A percentile compares a stretch with the other conserved stretches of the same genome.
Evolutionary conservation across 2,329 filamentous ascomycete genomes (phyloP).

Genomic region (Penicillium sp.): DNA sequence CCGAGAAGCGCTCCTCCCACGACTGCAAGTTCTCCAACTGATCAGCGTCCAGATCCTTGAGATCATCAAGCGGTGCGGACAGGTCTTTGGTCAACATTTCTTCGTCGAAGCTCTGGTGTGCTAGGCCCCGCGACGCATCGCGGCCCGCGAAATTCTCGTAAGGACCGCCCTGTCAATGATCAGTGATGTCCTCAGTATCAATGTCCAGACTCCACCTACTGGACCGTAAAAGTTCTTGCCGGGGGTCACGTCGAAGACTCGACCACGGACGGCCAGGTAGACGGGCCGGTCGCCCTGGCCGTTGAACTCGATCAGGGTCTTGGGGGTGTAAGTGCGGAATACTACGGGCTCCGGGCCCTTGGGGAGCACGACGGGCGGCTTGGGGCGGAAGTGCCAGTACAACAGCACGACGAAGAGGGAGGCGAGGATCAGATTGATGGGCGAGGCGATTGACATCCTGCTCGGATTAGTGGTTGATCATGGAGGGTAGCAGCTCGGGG

Average conservation of each 20-base stretch:
- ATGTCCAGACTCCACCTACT: conserved; percentile 25
- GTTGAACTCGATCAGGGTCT: conserved; percentile 82
- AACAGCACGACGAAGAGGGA: conserved; percentile 56
- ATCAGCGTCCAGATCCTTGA: conserved; percentile 68
- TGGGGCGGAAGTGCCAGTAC: conserved; percentile 60
- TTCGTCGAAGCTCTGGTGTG: conserved; percentile 88
- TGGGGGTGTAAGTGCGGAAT: conserved; percentile 80
- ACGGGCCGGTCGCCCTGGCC: conserved; percentile 72
- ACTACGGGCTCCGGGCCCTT: conserved; percentile 65
- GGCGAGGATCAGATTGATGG: conserved; percentile 61
- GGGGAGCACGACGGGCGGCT: conserved; percentile 51
- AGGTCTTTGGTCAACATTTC: conserved; percentile 93
- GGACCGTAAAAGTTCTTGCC: conserved; percentile 96
- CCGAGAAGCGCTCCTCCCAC: conserved; percentile 90
- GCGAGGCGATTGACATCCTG: conserved; percentile 54
- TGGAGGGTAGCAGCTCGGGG: neutral
- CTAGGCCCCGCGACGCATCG: conserved; percentile 84
- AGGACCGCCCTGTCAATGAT: conserved; percentile 63
- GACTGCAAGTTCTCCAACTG: conserved; percentile 79
- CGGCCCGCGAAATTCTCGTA: conserved; percentile 95
- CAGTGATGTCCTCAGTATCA: neutral
- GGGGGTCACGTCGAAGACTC: conserved; percentile 82
- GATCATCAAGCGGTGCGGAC: conserved; percentile 73
- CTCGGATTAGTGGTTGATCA: conserved; percentile 10
- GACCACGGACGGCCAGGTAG: conserved; percentile 86